A percentile compares a stretch with the other conserved stretches of the same genome.
Conservation (phyloP, 2,329 filamentous ascomycete species). For the Sporothrix brunneoviolacea region DNA sequence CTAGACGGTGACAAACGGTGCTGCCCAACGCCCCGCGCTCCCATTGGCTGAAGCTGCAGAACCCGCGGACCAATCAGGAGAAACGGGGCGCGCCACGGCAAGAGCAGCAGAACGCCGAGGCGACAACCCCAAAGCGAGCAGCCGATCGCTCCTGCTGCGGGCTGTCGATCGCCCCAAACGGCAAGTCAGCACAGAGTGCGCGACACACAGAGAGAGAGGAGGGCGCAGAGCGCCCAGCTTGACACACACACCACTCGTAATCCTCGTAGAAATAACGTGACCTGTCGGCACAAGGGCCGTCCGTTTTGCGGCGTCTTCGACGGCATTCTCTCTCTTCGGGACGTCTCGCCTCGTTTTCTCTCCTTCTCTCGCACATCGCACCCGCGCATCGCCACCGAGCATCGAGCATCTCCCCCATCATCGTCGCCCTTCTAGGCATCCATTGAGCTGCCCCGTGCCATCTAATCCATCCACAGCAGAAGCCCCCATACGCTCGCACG, state of each 20-base stretch:
- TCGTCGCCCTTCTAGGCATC: too few species aligned
- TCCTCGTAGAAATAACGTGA: constrained; percentile 10
- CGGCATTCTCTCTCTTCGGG: not conserved
- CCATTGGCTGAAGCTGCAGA: not conserved
- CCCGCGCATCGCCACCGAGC: too few species aligned
- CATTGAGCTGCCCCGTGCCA: too few species aligned
- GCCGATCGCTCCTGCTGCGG: constrained; percentile 1
- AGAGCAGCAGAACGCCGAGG: not conserved
- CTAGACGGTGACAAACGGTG: too few species aligned
- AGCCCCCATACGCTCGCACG: too few species aligned
- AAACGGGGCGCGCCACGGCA: not conserved
- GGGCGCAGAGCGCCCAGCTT: not conserved
- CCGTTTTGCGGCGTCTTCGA: not conserved
- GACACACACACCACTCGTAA: not conserved
- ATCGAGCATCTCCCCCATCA: too few species aligned
- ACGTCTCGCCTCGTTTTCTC: not conserved
- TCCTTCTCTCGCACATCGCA: too few species aligned
- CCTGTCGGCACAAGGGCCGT: not conserved
- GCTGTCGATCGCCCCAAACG: not conserved
- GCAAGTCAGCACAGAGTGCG: not conserved
- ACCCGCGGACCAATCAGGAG: not conserved
- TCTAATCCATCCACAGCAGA: too few species aligned
- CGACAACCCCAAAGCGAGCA: not conserved
- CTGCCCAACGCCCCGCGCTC: not conserved
- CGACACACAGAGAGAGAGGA: not conserved